Evolutionary conservation across 768 basidiomycete species (phyloP).

Genomic region (Lentinula sp.): DNA sequence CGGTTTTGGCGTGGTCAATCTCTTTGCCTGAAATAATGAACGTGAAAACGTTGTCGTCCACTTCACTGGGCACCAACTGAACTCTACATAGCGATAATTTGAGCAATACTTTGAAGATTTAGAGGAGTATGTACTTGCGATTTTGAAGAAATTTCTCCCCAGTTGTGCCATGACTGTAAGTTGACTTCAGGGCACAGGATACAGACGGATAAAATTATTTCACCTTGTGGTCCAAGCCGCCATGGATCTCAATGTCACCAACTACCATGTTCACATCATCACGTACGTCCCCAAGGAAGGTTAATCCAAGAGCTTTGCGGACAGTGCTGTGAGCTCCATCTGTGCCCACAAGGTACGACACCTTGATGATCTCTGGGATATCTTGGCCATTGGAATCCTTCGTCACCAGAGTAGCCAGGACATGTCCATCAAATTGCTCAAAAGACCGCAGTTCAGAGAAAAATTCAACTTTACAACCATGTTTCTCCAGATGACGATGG

Average conservation of each 20-base stretch:
- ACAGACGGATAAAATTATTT: too few relatives aligned
- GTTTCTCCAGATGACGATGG: constrained; percentile 7
- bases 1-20: neutral
- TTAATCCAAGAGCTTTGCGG: constrained; percentile 10
- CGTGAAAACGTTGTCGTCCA: constrained; percentile 3
- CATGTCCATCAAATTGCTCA: constrained; percentile 17
- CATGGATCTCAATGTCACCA: constrained; percentile 13
- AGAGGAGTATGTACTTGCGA: neutral
- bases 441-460: constrained; percentile 23
- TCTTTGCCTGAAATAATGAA: constrained; percentile 3
- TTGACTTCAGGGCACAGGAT: neutral
- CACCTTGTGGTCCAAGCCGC: constrained; percentile 7
- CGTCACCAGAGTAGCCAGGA: constrained; percentile 16
- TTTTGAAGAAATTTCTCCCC: constrained; percentile 8
- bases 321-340: constrained; percentile 12
- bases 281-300: constrained; percentile 12
- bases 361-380: neutral
- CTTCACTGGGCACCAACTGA: neutral
- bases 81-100: neutral
- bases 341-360: constrained; percentile 6
- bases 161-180: constrained; percentile 13
- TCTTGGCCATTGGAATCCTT: neutral
- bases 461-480: constrained; percentile 15
- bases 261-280: constrained; percentile 2
- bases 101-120: neutral